Evolutionary conservation across 768 basidiomycete species (phyloP).

Genomic region (Galerina sulciceps): DNA sequence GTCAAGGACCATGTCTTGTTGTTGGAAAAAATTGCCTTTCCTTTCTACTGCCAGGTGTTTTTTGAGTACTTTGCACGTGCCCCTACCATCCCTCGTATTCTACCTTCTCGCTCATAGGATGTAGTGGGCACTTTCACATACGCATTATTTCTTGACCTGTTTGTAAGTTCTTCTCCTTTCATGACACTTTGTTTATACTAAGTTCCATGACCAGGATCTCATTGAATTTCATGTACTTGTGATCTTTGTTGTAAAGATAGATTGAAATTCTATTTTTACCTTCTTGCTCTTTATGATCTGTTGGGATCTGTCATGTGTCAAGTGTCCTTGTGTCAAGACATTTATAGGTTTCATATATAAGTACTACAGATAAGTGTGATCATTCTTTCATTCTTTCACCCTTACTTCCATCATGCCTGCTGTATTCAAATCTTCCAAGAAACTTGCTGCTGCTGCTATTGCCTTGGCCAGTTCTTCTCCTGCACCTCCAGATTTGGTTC

Average conservation of each 20-base stretch:
- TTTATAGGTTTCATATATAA: not conserved
- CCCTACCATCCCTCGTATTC: constrained; percentile 3
- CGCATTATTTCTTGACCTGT: not conserved
- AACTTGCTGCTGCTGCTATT: not conserved
- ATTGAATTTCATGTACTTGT: no score
- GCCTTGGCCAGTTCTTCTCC: not conserved
- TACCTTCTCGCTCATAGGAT: not conserved
- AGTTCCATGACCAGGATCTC: no score
- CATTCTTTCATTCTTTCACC: not conserved
- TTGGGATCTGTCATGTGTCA: not conserved
- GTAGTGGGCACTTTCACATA: not conserved
- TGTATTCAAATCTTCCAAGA: not conserved
- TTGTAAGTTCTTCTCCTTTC: not conserved
- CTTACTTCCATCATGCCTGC: not conserved
- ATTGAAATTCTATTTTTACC: not conserved
- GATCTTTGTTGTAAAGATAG: not conserved
- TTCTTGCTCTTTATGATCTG: not conserved
- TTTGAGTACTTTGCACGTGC: constrained; percentile 11
- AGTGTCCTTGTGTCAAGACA: not conserved
- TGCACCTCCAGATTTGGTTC: not conserved
- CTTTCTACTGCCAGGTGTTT: constrained; percentile 13
- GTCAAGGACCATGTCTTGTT: not conserved
- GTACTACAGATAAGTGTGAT: not conserved
- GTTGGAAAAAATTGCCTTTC: constrained; percentile 1
- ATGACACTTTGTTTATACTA: not conserved